Evolutionary conservation across 2,329 filamentous ascomycete species (phyloP).

Genomic region (Sphaerulina vaccinii): DNA sequence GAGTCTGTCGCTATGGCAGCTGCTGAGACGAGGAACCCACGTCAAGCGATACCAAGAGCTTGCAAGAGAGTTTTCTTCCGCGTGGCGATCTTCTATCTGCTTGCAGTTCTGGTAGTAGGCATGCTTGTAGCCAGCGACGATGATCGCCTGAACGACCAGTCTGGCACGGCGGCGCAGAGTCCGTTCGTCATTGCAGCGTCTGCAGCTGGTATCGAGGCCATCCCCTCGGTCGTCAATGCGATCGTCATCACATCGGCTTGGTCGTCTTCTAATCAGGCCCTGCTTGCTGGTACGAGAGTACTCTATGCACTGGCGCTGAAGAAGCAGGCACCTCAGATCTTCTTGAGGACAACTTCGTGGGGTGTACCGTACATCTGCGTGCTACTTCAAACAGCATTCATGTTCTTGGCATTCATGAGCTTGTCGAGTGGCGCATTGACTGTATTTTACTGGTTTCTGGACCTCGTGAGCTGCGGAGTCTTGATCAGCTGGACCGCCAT

Average conservation of each 20-base stretch:
- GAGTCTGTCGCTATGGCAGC: constrained; percentile 30
- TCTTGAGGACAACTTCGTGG: constrained; percentile 43
- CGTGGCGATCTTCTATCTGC: constrained; percentile 41
- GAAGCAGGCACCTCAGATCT: constrained; percentile 59
- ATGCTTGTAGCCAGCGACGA: constrained; percentile 44
- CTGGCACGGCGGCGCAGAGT: constrained; percentile 43
- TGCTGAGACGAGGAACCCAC: constrained; percentile 30
- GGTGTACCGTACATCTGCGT: constrained; percentile 31
- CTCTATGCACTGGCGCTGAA: constrained; percentile 59
- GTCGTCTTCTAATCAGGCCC: constrained; percentile 55
- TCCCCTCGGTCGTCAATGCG: constrained; percentile 66
- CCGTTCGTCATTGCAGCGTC: constrained; percentile 60
- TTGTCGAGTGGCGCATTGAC: constrained; percentile 52
- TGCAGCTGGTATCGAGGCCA: constrained; percentile 57
- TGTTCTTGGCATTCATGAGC: constrained; percentile 33
- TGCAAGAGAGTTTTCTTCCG: constrained; percentile 28
- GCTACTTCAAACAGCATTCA: constrained; percentile 29
- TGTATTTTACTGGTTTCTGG: constrained; percentile 65
- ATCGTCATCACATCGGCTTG: constrained; percentile 65
- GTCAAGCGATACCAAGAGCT: constrained; percentile 28
- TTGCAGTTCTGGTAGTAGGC: constrained; percentile 40
- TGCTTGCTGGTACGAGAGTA: constrained; percentile 54
- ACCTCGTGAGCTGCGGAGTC: constrained; percentile 61
- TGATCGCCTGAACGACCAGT: constrained; percentile 31
- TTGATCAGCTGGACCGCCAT: constrained; percentile 58